These are phyloP conservation scores for Pleurostoma richardsiae DNA, from an alignment of 2,329 filamentous ascomycete species.

Conservation along the genomic window DNA sequence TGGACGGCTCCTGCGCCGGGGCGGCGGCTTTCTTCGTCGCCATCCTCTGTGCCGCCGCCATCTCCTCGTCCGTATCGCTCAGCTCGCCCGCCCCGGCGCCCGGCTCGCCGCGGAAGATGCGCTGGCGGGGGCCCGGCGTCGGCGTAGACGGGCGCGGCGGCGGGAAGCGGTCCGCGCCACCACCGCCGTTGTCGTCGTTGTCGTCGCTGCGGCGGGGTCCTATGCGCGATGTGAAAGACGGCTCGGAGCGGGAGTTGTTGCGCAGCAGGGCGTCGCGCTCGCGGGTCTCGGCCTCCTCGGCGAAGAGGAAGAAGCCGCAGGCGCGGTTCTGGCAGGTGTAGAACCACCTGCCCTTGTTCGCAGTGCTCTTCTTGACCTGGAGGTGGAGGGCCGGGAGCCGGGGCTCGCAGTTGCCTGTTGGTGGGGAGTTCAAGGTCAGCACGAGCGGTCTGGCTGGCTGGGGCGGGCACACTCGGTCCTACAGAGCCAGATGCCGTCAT, in stretches of 20 bases:
- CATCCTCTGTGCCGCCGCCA: background rate
- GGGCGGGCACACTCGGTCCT: constrained; percentile 2
- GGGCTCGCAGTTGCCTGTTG: constrained; percentile 36
- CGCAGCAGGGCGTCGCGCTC: constrained; percentile 15
- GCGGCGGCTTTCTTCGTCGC: background rate
- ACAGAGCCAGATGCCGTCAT: constrained; percentile 20
- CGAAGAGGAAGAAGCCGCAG: constrained; percentile 41
- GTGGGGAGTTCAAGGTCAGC: background rate
- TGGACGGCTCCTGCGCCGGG: background rate
- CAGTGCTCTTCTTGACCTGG: constrained; percentile 29
- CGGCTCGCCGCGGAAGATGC: constrained; percentile 5
- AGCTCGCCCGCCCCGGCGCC: background rate
- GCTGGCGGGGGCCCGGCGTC: constrained; percentile 4
- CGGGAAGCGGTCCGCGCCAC: background rate
- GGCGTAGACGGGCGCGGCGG: constrained; percentile 5
- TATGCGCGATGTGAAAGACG: constrained; percentile 9
- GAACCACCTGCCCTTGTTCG: constrained; percentile 35
- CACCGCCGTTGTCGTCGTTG: background rate
- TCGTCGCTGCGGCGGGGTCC: background rate
- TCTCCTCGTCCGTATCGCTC: constrained; percentile 5
- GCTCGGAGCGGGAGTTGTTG: constrained; percentile 9
- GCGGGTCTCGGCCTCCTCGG: constrained; percentile 27
- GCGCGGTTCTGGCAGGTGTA: constrained; percentile 30
- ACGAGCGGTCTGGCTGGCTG: background rate
- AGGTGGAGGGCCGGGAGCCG: constrained; percentile 26